Evolutionary conservation across 2,329 filamentous ascomycete genomes (phyloP).

Genomic region (Claviceps humidiphila): DNA sequence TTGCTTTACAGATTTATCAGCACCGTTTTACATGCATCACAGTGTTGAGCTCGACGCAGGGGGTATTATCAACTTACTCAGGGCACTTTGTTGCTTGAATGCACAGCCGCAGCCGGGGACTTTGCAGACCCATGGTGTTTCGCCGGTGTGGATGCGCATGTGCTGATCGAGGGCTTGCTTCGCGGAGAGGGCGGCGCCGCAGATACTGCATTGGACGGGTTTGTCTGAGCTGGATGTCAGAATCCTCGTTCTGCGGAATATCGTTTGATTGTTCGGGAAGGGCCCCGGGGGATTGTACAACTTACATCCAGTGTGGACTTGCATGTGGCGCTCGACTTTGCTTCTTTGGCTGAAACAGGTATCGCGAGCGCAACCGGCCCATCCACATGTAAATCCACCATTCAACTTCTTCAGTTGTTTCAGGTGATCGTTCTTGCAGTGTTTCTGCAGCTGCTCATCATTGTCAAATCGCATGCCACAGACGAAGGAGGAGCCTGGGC

Average conservation of each 20-base stretch:
- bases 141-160: conserved; percentile 51
- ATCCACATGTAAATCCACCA: conserved; percentile 39
- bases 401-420: conserved; percentile 28
- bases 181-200: conserved; percentile 47
- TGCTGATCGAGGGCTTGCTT: conserved; percentile 57
- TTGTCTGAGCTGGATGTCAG: conserved; percentile 31
- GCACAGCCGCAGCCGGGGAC: conserved; percentile 36
- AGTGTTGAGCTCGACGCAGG: not conserved
- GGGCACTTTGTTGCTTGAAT: conserved; percentile 54
- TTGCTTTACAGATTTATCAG: conserved; percentile 28
- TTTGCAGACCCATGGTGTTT: conserved; percentile 48
- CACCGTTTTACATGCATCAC: not conserved
- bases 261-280: too few species aligned
- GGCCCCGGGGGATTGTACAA: not conserved
- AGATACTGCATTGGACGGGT: conserved; percentile 42
- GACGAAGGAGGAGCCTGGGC: conserved; percentile 7
- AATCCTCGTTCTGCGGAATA: not conserved
- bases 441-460: conserved; percentile 39
- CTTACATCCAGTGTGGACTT: conserved; percentile 52
- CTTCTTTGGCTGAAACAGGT: conserved; percentile 44
- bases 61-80: conserved; percentile 34
- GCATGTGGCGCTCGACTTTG: conserved; percentile 52
- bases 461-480: conserved; percentile 26
- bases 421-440: conserved; percentile 39
- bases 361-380: conserved; percentile 41